Evolutionary conservation across 495 filamentous ascomycete genomes (phyloP).

Genomic region (Trypethelium eluteriae): DNA sequence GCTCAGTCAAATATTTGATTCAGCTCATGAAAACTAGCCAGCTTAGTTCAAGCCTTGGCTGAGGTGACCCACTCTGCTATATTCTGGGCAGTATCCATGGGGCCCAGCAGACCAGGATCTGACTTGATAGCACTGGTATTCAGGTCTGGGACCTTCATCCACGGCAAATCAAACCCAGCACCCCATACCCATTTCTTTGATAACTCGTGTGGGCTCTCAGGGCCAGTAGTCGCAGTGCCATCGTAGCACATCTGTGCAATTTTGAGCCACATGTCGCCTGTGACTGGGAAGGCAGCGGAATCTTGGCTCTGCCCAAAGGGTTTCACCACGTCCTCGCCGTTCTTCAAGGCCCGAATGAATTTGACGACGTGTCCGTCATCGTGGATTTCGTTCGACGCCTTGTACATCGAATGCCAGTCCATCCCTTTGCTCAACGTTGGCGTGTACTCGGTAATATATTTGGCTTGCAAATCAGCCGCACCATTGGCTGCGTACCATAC

Average conservation of each 20-base stretch:
- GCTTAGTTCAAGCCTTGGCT: neutral
- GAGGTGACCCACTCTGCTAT: conserved; percentile 3
- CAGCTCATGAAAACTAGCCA: neutral
- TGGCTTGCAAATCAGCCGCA: conserved; percentile 19
- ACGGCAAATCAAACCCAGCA: conserved; percentile 2
- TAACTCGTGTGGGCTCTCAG: neutral
- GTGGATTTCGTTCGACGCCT: conserved; percentile 26
- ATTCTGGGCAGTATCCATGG: neutral
- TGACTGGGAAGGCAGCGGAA: conserved; percentile 26
- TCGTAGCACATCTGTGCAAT: conserved; percentile 35
- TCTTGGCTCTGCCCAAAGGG: conserved; percentile 22
- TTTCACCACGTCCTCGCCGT: conserved; percentile 30
- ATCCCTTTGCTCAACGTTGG: conserved; percentile 15
- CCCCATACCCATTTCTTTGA: conserved; percentile 12
- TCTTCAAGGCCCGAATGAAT: conserved; percentile 34
- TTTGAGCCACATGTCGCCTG: conserved; percentile 33
- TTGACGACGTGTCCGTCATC: conserved; percentile 41
- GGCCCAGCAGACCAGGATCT: neutral
- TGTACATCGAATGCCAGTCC: conserved; percentile 32
- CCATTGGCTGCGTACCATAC: conserved; percentile 34
- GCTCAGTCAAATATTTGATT: neutral
- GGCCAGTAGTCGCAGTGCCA: conserved; percentile 17
- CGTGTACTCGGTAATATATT: conserved; percentile 23
- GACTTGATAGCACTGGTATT: neutral
- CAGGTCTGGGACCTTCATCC: conserved; percentile 10